Evolutionary conservation across 140 eudicot genomes (phyloP).

Genomic region (Erigeron philadelphicus): DNA sequence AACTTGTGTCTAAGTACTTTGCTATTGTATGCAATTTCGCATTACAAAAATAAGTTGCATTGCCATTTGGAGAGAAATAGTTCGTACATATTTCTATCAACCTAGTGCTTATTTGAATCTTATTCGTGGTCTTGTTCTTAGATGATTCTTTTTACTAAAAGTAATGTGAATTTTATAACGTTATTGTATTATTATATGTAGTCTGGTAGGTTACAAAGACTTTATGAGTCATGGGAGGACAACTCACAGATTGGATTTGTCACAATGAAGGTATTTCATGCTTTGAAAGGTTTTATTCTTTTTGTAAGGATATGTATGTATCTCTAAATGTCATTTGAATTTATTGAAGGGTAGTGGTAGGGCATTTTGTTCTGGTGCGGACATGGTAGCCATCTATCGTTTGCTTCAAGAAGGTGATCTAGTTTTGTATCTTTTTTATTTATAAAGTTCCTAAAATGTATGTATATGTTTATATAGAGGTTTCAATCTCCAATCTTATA

Average conservation of each 20-base stretch:
- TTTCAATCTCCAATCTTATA: not conserved
- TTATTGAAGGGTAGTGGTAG: constrained; percentile 66
- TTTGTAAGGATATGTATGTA: not conserved
- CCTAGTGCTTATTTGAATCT: not conserved
- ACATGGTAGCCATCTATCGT: constrained; percentile 59
- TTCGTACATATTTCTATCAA: no score
- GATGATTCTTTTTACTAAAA: constrained; percentile 8
- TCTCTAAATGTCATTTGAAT: constrained; percentile 23
- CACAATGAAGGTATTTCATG: constrained; percentile 63
- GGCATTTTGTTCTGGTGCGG: constrained; percentile 87
- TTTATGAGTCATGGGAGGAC: constrained; percentile 95
- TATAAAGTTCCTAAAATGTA: not conserved
- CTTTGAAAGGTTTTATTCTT: not conserved
- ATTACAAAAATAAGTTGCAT: no score
- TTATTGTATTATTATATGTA: constrained; percentile 21
- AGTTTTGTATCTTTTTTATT: not conserved
- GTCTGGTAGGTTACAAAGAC: constrained; percentile 62
- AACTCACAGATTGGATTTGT: constrained; percentile 83
- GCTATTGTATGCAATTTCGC: no score
- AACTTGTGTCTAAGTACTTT: no score
- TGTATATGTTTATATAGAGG: not conserved
- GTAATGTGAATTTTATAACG: constrained; percentile 9
- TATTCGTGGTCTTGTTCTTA: not conserved
- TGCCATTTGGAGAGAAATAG: no score
- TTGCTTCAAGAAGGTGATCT: constrained; percentile 65